Conservation (phyloP, 768 basidiomycete species). For the Pisolithus orientalis region DNA sequence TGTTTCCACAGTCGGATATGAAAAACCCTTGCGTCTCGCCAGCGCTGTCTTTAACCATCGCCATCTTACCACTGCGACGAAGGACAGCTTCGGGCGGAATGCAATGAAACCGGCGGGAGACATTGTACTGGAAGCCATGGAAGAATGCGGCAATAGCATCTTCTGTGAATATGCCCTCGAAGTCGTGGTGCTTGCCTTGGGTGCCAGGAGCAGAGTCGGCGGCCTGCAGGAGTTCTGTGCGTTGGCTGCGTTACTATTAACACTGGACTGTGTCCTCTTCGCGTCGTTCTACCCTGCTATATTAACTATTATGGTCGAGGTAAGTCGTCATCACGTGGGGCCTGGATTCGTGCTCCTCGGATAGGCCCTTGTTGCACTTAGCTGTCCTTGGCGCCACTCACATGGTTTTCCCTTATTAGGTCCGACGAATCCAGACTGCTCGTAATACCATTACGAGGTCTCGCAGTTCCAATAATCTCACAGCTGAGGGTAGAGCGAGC, state of each 20-base stretch:
- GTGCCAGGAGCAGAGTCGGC: conserved; percentile 82
- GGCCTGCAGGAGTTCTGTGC: conserved; percentile 94
- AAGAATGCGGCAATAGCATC: conserved; percentile 75
- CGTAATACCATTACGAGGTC: conserved; percentile 40
- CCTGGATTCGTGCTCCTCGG: background rate
- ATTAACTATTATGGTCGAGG: conserved; percentile 92
- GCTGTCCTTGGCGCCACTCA: no score
- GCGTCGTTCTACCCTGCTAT: conserved; percentile 88
- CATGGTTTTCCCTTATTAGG: conserved; percentile 31
- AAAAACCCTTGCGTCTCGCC: conserved; percentile 92
- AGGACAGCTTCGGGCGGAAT: conserved; percentile 33
- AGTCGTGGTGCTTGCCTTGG: conserved; percentile 81
- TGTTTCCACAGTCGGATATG: conserved; percentile 96
- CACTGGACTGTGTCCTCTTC: conserved; percentile 81
- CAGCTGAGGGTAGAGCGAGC: conserved; percentile 24
- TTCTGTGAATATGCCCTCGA: conserved; percentile 92
- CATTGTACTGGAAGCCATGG: conserved; percentile 80
- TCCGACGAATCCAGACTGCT: conserved; percentile 63
- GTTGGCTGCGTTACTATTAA: conserved; percentile 79
- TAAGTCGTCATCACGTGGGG: conserved; percentile 28
- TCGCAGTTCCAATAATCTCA: conserved; percentile 23
- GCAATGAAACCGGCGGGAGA: conserved; percentile 72
- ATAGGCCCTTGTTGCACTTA: no score
- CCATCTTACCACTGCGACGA: conserved; percentile 38
- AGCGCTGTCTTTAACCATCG: conserved; percentile 85